Evolutionary conservation across 208 protist genomes (phyloP), one percentile per base, ranked within the genome.

Genomic region (Crithidia bombi): DNA sequence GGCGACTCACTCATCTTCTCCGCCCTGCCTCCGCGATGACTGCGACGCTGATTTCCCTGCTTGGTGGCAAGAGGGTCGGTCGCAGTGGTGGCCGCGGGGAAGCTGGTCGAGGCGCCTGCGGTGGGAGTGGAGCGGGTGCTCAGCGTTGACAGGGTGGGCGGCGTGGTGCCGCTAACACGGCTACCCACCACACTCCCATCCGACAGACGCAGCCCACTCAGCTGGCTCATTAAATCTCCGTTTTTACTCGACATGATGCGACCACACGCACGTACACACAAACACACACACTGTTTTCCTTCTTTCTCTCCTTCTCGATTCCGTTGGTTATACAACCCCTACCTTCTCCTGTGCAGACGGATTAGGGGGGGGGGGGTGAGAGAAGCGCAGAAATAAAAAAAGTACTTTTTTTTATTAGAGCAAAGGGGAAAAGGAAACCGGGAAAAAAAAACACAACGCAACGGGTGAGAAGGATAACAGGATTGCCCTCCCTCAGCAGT

Each of bases 171-270:
- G n/a, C 75, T 49, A 3, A 83, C 15, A 15, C 71, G 72, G 12
- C 44, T 64, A 32, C 70, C 72, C 11, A 73, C 79, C 23, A 65
- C 64, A 11, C 55, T 64, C 51, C 83, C 83, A 51, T 86, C 74
- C 46, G 77, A 84, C 17, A 89, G 74, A 11, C 73, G 69, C 44
- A 89, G 73, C 26, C 72, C 65, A 7, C 75, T 73, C 30, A 89
- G 77, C 57, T 86, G 80, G 14, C 44, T 70, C 36, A 79, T 50
- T 14, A 89, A 57, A 59, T 75, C 61, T 47, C 56, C 36, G 51
- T 19, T 63, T 61, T 63, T 78, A 49, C 43, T 65, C 12, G 58
- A 54, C 58, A 65, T 71, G 54, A 23, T 23, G 38, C 21, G 39
- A 57, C 7, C 4, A 25, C 7, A 6, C 11, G 35, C 26, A 4